Base-by-base conservation (phyloP, 805 yeast genomes). In the Yamadazyma kitorensis region DNA sequence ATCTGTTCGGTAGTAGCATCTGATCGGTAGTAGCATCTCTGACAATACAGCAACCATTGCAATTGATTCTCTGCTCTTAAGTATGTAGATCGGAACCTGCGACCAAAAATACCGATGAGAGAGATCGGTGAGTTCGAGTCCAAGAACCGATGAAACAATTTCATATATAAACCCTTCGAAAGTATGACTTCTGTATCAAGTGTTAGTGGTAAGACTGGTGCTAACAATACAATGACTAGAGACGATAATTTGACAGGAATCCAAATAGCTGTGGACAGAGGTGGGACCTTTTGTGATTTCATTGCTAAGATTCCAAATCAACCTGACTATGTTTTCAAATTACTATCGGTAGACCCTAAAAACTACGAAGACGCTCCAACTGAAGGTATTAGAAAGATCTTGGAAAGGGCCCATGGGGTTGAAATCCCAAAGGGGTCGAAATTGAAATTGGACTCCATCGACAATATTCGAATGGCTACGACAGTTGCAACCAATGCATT, bases 401-500 rank as follows among this genome's bases (percentile, higher is more conserved):
- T 89, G 39, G 94, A 85, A 52, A 59, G 61, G 15, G 75, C 76
- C 40, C 72, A 77, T 1, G 72, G 74, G 1, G 56, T 52, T 5
- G 31, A 52, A 7, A 83, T 85, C 32, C 81, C 88, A 3, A 44
- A 40, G 29, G 30, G 34, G 19, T 34, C 39, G 21, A 55, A 54
- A 30, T 57, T 88, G 39, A 86, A 82, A 39, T 70, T 86, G 1
- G 69, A 78, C 3, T 59, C 61, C 3, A 83, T 87, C 24, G 78
- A 76, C 34, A 74, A 80, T 27, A 77, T 88, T 30, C 68, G 95
- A 36, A 81, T 89, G 84, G 97, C 97, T 3, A 88, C 97, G 4
- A 89, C 97, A 0, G 93, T 88, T 8, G 98, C 98, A 2, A 91
- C 98, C 6, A 91, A 91, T 61, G 96, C 98, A 1, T 70, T 93